Conservation (phyloP, 2,329 filamentous ascomycete genomes). For the Venturia asperata region DNA sequence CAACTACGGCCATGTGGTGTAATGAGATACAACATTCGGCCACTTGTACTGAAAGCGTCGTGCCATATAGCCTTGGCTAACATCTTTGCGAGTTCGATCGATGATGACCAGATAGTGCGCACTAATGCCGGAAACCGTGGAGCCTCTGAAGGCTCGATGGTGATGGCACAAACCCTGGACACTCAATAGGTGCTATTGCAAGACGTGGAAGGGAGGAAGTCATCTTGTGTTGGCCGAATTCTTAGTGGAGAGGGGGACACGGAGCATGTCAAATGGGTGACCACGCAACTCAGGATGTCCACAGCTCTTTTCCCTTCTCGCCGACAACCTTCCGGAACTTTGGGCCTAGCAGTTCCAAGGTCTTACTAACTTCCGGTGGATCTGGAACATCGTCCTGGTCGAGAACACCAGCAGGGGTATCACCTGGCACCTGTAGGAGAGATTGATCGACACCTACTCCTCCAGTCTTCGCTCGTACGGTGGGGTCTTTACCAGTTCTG, state of each 20-base stretch:
- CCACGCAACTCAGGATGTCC: constrained; percentile 1
- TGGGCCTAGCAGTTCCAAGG: constrained; percentile 28
- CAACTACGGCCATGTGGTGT: background rate
- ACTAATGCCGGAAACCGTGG: background rate
- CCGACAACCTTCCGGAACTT: constrained; percentile 30
- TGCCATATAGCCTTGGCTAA: background rate
- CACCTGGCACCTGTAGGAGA: background rate
- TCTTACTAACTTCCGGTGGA: constrained; percentile 27
- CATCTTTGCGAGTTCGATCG: background rate
- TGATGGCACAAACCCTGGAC: too few species aligned
- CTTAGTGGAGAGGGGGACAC: background rate
- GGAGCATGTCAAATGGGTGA: background rate
- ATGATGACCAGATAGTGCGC: background rate
- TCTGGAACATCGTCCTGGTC: constrained; percentile 28
- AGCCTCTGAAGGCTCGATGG: background rate
- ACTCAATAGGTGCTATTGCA: background rate
- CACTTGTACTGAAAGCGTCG: background rate
- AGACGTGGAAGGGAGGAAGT: background rate
- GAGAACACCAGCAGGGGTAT: constrained; percentile 1
- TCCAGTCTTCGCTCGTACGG: constrained; percentile 22
- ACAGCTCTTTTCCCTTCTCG: constrained; percentile 19
- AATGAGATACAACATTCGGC: background rate
- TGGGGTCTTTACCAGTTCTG: constrained; percentile 34
- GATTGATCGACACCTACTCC: constrained; percentile 31
- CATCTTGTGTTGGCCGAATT: background rate